A percentile compares a stretch with the other conserved stretches of the same genome.
Conservation (phyloP, 2,329 filamentous ascomycete genomes). For the Neopestalotiopsis sp. region DNA sequence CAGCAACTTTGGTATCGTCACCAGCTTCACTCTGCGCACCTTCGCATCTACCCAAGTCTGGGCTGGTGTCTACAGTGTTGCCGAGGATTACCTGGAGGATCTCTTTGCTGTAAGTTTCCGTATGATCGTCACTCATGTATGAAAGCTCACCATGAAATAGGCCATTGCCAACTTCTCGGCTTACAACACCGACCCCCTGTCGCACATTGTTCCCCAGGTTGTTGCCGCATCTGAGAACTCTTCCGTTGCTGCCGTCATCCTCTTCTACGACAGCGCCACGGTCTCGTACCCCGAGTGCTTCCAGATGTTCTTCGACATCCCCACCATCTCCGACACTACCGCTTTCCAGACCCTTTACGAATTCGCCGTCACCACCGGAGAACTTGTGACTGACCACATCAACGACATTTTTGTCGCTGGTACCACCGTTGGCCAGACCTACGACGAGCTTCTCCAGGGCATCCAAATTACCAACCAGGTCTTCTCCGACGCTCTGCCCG, state of each 20-base stretch:
- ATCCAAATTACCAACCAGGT: slow-evolving; percentile 28
- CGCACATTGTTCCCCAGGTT: slow-evolving; percentile 29
- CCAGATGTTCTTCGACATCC: slow-evolving; percentile 41
- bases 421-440: slow-evolving; percentile 32
- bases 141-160: slow-evolving; percentile 5
- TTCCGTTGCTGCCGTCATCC: slow-evolving; percentile 38
- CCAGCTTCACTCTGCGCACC: slow-evolving; percentile 15
- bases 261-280: slow-evolving; percentile 42
- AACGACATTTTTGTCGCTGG: slow-evolving; percentile 43
- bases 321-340: slow-evolving; percentile 36
- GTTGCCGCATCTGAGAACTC: slow-evolving; percentile 25
- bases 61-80: slow-evolving; percentile 28
- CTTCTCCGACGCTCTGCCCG: slow-evolving; percentile 27
- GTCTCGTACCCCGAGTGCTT: slow-evolving; percentile 36
- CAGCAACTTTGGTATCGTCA: slow-evolving; percentile 18
- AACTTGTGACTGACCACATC: slow-evolving; percentile 38
- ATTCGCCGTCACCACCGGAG: slow-evolving; percentile 36
- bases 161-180: slow-evolving; percentile 29
- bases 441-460: slow-evolving; percentile 26
- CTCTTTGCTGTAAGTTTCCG: slow-evolving; percentile 23
- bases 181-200: slow-evolving; percentile 27
- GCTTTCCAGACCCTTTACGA: slow-evolving; percentile 41
- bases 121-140: neutral
- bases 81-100: slow-evolving; percentile 23
- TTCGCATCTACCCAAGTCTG: slow-evolving; percentile 4